Evolutionary conservation across 2,329 filamentous ascomycete species (phyloP).

Genomic region (Aureobasidium sp.): DNA sequence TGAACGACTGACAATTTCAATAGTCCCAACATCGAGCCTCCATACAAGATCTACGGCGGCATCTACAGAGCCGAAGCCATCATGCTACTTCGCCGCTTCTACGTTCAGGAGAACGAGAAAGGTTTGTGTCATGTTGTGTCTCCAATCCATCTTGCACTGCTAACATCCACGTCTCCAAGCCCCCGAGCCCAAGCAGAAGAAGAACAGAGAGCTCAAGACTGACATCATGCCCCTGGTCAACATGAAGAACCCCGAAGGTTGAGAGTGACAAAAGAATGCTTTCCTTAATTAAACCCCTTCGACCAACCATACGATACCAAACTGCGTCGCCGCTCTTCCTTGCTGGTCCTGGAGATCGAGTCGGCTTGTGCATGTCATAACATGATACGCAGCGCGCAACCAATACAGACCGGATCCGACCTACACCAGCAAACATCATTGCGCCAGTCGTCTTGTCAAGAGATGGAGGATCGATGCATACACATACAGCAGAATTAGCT

Average conservation of each 20-base stretch:
- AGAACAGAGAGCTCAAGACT: slow-evolving; percentile 55
- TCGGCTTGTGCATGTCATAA: not conserved
- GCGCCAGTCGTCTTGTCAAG: not conserved
- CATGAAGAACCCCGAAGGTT: slow-evolving; percentile 13
- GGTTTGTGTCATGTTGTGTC: slow-evolving; percentile 38
- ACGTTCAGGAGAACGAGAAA: slow-evolving; percentile 95
- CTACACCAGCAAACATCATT: not conserved
- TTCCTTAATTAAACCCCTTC: not conserved
- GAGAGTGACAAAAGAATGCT: not conserved
- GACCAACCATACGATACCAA: not conserved
- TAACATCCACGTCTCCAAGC: slow-evolving; percentile 26
- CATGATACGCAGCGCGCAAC: not conserved
- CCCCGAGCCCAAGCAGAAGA: slow-evolving; percentile 58
- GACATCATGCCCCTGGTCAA: slow-evolving; percentile 41
- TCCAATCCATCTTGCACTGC: not conserved
- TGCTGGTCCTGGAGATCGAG: not conserved
- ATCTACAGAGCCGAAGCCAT: slow-evolving; percentile 90
- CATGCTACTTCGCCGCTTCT: slow-evolving; percentile 84
- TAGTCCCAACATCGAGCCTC: slow-evolving; percentile 60
- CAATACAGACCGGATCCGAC: not conserved
- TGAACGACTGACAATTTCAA: not conserved
- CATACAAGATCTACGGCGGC: slow-evolving; percentile 77
- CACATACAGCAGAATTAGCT: not conserved
- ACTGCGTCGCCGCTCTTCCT: not conserved
- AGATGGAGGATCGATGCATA: not conserved